Evolutionary conservation across 805 yeast species (phyloP), one percentile per base, ranked within the genome.

Genomic region (Saccharomyces eubayanus): DNA sequence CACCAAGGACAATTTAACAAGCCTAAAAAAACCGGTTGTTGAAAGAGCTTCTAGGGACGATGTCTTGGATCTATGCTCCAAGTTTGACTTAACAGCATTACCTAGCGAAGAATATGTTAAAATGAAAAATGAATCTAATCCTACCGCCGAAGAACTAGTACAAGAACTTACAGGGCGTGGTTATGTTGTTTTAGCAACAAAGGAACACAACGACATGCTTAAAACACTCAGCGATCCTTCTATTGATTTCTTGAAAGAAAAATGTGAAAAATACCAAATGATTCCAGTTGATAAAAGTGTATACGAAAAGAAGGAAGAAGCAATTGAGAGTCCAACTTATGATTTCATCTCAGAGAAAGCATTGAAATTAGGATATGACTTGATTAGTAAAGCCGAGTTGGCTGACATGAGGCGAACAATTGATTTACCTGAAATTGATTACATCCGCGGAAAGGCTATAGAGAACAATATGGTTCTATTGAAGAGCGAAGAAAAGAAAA

Each of bases 331-430:
- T 21, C 77, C 77, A 11, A 49, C 66, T 1, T 40, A 64, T 5
- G 72, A 68, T 0, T 70, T 65, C 45, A 55, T 78, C 21, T 63
- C 63, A 36, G 69, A 68, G 29, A 68, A 67, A 50, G 74, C 77
- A 1, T 59, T 56, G 4, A 47, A 43, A 9, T 53, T 59, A n/a
- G 70, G 65, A 6, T 50, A 48, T 30, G 55, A 51, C 1, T 54
- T 59, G 31, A 50, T 55, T 28, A 54, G 51, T 49, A 55, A 46
- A 49, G 47, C 29, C 10, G 57, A 55, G 20, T 47, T 52, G 21
- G 51, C 53, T 1, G 50, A 51, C 6, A 51, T 59, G 29, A 45
- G 41, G 12, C 28, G 31, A 12, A 31, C 9, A n/a, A 20, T 56
- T 2, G 46, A 51, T 14, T 46, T 53, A 2, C 63, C 61, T 6